Conservation (phyloP, 345 rosid species). For the Moricandia arvensis region DNA sequence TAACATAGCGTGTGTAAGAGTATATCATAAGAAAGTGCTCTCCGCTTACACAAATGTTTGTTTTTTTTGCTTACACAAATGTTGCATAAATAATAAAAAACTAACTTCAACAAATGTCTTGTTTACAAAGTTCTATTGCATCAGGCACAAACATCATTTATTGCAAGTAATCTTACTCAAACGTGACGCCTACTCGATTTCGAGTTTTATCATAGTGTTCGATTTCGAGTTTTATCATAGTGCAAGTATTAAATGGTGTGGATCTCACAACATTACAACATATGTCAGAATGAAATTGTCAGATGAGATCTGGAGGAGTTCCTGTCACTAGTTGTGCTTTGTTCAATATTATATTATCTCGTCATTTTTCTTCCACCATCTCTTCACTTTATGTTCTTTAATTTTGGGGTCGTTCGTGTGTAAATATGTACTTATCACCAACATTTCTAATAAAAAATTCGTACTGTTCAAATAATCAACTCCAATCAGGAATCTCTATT, state of each 20-base stretch:
- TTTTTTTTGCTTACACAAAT: conserved; percentile 19
- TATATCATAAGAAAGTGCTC: conserved; percentile 6
- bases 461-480: background rate
- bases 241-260: background rate
- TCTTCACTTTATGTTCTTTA: too few relatives aligned
- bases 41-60: conserved; percentile 18
- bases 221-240: conserved; percentile 4
- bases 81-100: conserved; percentile 26
- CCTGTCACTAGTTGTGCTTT: background rate
- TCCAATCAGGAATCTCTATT: conserved; percentile 20
- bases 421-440: too few relatives aligned
- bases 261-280: conserved; percentile 12
- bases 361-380: too few relatives aligned
- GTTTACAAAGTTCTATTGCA: background rate
- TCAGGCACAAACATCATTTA: background rate
- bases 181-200: conserved; percentile 30
- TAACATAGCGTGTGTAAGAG: conserved; percentile 25
- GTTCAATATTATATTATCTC: background rate
- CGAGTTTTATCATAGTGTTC: conserved; percentile 5
- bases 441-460: too few relatives aligned
- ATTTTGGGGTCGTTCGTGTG: too few relatives aligned
- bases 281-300: conserved; percentile 24
- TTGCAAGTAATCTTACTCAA: background rate
- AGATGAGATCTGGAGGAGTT: conserved; percentile 23
- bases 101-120: background rate